These are phyloP conservation scores for Thraustotheca clavata DNA, from an alignment of 352 stramenopile species.

Conservation along the genomic window DNA sequence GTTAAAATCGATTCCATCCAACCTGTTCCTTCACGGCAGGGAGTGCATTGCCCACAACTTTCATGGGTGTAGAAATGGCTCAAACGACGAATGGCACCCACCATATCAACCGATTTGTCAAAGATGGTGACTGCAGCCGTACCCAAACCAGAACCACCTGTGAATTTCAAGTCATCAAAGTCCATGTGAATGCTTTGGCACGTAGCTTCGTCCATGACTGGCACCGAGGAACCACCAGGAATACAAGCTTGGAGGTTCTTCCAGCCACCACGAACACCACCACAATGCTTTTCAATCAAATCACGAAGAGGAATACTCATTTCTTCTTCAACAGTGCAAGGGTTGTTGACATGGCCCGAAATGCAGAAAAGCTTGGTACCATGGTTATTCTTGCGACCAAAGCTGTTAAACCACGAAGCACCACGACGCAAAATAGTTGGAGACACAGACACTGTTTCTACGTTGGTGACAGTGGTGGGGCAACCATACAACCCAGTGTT, in stretches of 20 bases:
- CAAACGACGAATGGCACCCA: conserved; percentile 96
- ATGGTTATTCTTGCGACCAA: conserved; percentile 98
- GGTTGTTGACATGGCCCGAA: conserved; percentile 99
- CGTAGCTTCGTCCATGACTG: conserved; percentile 90
- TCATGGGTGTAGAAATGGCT: conserved; percentile 99
- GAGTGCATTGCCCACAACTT: conserved; percentile 99
- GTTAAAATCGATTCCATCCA: conserved; percentile 98
- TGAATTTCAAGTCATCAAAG: conserved; percentile 97
- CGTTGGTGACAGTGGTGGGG: conserved; percentile 99
- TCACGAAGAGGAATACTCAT: conserved; percentile 98
- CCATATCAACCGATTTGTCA: conserved; percentile 99
- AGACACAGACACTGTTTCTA: conserved; percentile 97
- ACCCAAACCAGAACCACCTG: conserved; percentile 91
- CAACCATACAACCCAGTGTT: conserved; percentile 99
- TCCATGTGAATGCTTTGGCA: conserved; percentile 99
- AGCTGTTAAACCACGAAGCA: conserved; percentile 92
- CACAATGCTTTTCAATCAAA: conserved; percentile 98
- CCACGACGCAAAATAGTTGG: conserved; percentile 97
- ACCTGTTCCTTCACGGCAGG: conserved; percentile 96
- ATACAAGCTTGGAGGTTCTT: conserved; percentile 98
- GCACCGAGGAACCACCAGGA: conserved; percentile 94
- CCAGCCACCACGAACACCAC: conserved; percentile 97
- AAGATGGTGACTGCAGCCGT: conserved; percentile 99
- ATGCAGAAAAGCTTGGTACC: conserved; percentile 99
- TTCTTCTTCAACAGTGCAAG: conserved; percentile 96